Conservation (phyloP, 352 stramenopile genomes). For the Pythium scleroteichum region DNA sequence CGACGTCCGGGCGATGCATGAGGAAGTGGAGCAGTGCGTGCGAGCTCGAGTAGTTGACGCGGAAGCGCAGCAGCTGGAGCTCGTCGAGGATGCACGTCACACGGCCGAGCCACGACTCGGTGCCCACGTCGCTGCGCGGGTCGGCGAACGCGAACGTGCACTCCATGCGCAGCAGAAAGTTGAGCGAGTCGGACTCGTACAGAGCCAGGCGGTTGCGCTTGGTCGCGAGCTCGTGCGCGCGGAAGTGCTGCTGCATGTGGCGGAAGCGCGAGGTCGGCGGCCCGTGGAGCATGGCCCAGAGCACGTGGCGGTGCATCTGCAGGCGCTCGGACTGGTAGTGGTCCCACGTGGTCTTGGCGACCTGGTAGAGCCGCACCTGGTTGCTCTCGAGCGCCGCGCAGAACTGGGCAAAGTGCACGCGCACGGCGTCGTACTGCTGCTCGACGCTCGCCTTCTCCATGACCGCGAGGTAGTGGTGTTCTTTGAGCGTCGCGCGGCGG, state of each 20-base stretch:
- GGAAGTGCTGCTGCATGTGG: constrained; percentile 45
- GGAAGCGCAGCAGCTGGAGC: constrained; percentile 40
- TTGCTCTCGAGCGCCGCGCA: constrained; percentile 33
- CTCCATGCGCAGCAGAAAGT: constrained; percentile 67
- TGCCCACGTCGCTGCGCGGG: neutral
- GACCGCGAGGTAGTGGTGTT: constrained; percentile 55
- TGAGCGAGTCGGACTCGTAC: constrained; percentile 63
- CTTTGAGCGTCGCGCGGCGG: constrained; percentile 26
- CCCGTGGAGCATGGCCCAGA: constrained; percentile 59
- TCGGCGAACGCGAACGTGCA: constrained; percentile 46
- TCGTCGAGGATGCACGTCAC: constrained; percentile 45
- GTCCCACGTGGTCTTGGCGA: constrained; percentile 31
- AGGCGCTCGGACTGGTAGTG: constrained; percentile 43
- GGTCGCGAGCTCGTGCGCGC: constrained; percentile 36
- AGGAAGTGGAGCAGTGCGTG: constrained; percentile 66
- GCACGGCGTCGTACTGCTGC: constrained; percentile 33
- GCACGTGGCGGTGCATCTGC: constrained; percentile 63
- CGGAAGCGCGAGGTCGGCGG: constrained; percentile 27
- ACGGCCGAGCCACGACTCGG: constrained; percentile 25
- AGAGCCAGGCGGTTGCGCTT: constrained; percentile 45
- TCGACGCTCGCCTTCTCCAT: constrained; percentile 62
- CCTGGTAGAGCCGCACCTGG: constrained; percentile 19
- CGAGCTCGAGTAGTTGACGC: constrained; percentile 61
- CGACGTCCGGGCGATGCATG: constrained; percentile 49
- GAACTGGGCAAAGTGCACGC: constrained; percentile 43